phyloP scores from a whole-genome alignment of 1,284 basidiomycete genomes.

The Puccinia horiana region DNA sequence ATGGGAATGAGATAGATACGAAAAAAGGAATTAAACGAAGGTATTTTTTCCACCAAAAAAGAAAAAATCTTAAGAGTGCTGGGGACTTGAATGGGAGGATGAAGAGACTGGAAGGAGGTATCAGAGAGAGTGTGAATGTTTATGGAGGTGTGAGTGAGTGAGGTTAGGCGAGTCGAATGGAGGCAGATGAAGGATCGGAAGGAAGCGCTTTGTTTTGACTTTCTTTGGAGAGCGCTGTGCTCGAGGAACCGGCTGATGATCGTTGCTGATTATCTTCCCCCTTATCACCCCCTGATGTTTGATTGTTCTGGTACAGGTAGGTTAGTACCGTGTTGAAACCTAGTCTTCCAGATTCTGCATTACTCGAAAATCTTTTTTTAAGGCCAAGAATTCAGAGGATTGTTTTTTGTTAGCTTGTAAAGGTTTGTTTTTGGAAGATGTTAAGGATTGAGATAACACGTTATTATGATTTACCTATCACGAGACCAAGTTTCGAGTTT shows the following conservation, averaged over 20 bases:
- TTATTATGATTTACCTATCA: constrained; percentile 23
- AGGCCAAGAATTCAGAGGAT: not conserved
- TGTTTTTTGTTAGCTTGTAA: not conserved
- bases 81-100: too few relatives aligned
- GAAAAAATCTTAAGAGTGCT: not conserved
- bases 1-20: too few relatives aligned
- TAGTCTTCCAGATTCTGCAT: constrained; percentile 30
- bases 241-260: not conserved
- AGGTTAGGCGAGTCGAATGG: constrained; percentile 14
- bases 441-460: not conserved
- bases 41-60: too few relatives aligned
- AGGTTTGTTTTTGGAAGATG: not conserved
- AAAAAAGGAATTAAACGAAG: too few relatives aligned
- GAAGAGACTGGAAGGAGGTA: too few relatives aligned
- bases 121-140: too few relatives aligned
- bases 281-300: not conserved
- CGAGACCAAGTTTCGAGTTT: constrained; percentile 39
- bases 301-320: not conserved
- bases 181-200: not conserved
- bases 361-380: constrained; percentile 13
- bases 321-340: constrained; percentile 29
- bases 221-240: not conserved
- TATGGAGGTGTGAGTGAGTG: too few relatives aligned
- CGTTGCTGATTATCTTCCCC: not conserved
- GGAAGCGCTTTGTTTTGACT: not conserved